phyloP scores from a whole-genome alignment of 2,329 filamentous ascomycete genomes.

The Phialemoniopsis sp. region DNA sequence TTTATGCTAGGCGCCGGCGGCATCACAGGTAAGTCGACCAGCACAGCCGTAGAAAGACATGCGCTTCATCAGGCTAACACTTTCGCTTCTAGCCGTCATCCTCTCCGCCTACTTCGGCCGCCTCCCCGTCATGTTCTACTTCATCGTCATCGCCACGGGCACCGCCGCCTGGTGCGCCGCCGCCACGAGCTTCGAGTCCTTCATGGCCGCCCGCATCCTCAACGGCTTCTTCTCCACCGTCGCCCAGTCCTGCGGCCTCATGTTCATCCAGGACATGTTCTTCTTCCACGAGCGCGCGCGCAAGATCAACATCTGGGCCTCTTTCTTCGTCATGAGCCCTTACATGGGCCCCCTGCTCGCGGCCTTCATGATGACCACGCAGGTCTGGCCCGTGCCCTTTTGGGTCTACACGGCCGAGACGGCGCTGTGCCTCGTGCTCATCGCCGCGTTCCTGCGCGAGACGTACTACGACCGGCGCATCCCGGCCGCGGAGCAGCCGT shows the following conservation, averaged over 20 bases:
- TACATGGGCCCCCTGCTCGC: slow-evolving; percentile 40
- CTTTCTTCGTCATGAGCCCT: slow-evolving; percentile 32
- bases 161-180: slow-evolving; percentile 39
- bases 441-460: slow-evolving; percentile 38
- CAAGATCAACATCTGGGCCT: slow-evolving; percentile 45
- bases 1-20: slow-evolving; percentile 43
- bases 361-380: slow-evolving; percentile 42
- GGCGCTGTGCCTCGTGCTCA: slow-evolving; percentile 29
- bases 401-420: slow-evolving; percentile 40
- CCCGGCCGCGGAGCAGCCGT: slow-evolving; percentile 25
- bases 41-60: no score
- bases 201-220: slow-evolving; percentile 41
- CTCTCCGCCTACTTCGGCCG: slow-evolving; percentile 37
- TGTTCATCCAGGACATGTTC: slow-evolving; percentile 54
- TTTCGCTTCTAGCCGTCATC: slow-evolving; percentile 23
- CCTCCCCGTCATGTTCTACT: slow-evolving; percentile 38
- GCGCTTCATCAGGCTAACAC: no score
- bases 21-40: slow-evolving; percentile 23
- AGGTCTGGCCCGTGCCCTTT: slow-evolving; percentile 40
- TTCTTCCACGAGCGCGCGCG: slow-evolving; percentile 53
- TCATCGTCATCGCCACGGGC: slow-evolving; percentile 26
- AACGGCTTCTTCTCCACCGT: slow-evolving; percentile 44
- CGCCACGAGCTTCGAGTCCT: slow-evolving; percentile 37
- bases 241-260: slow-evolving; percentile 38
- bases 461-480: slow-evolving; percentile 44